A percentile compares a stretch with the other conserved stretches of the same genome.
Conservation (phyloP, 192 early-diverging fungal genomes). For the Backusella psychrophila region DNA sequence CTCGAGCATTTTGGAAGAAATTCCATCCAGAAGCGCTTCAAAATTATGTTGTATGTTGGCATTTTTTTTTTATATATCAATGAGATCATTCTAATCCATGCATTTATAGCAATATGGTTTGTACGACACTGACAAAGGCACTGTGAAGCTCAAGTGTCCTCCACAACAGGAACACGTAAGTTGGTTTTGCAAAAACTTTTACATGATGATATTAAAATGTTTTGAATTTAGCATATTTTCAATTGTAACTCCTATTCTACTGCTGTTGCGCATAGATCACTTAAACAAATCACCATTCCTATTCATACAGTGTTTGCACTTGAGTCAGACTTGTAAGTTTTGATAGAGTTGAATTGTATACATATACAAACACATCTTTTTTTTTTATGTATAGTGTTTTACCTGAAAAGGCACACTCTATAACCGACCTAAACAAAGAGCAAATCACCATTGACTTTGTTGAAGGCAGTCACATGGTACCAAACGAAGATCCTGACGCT, state of each 20-base stretch:
- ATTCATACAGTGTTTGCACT: conserved; percentile 38
- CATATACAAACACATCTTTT: neutral
- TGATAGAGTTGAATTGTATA: neutral
- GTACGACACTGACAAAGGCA: conserved; percentile 37
- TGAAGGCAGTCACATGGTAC: conserved; percentile 40
- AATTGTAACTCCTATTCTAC: conserved; percentile 11
- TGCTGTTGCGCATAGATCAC: conserved; percentile 26
- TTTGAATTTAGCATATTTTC: conserved; percentile 14
- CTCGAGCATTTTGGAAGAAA: conserved; percentile 35
- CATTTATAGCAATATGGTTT: conserved; percentile 41
- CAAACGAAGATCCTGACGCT: conserved; percentile 37
- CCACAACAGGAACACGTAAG: conserved; percentile 47
- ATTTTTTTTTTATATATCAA: too few relatives aligned
- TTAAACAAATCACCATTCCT: conserved; percentile 36
- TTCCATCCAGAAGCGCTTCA: conserved; percentile 54
- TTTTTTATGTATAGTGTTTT: neutral
- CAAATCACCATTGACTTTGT: conserved; percentile 17
- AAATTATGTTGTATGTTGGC: conserved; percentile 44
- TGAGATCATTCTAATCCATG: neutral
- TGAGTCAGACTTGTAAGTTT: conserved; percentile 39
- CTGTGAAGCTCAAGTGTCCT: conserved; percentile 41
- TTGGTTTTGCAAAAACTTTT: too few relatives aligned
- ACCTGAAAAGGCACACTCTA: conserved; percentile 13
- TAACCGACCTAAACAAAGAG: conserved; percentile 9
- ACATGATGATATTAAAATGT: too few relatives aligned